Conservation (phyloP, 2,329 filamentous ascomycete genomes). For the Fusarium sublunatum region DNA sequence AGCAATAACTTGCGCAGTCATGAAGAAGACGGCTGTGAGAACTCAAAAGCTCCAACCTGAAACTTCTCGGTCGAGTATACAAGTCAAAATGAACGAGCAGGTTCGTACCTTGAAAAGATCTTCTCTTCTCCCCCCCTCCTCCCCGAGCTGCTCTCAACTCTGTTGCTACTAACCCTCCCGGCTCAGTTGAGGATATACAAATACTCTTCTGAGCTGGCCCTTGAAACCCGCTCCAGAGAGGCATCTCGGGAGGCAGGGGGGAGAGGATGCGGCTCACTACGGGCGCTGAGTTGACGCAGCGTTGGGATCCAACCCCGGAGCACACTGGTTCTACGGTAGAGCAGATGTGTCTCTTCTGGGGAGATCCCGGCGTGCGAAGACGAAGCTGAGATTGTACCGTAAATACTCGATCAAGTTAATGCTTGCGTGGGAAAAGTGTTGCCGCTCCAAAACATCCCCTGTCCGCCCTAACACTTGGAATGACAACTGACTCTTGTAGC, state of each 20-base stretch:
- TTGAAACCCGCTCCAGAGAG: constrained; percentile 40
- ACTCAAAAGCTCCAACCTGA: constrained; percentile 8
- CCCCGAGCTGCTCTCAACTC: constrained; percentile 42
- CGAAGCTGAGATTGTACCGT: constrained; percentile 96
- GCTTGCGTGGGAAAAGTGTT: constrained; percentile 98
- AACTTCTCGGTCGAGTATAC: constrained; percentile 36
- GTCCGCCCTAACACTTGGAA: constrained; percentile 31
- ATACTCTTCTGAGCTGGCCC: constrained; percentile 5
- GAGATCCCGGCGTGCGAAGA: constrained; percentile 59
- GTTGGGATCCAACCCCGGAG: constrained; percentile 63
- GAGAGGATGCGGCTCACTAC: constrained; percentile 79
- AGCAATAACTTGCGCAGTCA: constrained; percentile 22
- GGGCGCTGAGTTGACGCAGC: constrained; percentile 75
- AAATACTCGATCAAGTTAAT: constrained; percentile 98
- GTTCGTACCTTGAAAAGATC: constrained; percentile 59
- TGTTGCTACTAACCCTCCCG: constrained; percentile 44
- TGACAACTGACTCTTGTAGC: constrained; percentile 67
- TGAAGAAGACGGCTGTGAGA: constrained; percentile 19
- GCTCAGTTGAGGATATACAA: constrained; percentile 7
- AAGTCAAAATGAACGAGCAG: constrained; percentile 49
- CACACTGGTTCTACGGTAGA: neutral
- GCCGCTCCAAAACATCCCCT: constrained; percentile 72
- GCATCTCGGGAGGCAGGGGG: constrained; percentile 46
- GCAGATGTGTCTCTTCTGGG: constrained; percentile 37
- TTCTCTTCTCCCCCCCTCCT: constrained; percentile 48